These are phyloP conservation scores for Paraglomus occultum DNA, from an alignment of 192 early-diverging fungal species.

Conservation along the genomic window DNA sequence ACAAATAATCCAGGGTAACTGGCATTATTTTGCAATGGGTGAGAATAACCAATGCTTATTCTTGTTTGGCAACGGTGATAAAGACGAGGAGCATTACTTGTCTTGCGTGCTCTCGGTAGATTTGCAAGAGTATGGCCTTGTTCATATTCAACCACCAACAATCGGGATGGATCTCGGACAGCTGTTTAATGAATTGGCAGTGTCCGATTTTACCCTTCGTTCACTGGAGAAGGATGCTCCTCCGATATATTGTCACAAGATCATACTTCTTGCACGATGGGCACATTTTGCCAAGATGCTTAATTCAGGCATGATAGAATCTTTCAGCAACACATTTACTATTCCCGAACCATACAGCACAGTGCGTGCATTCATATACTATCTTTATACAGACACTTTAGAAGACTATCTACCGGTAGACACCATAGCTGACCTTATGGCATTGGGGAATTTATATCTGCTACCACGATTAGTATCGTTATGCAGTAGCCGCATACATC, in stretches of 20 bases:
- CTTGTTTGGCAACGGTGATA: constrained; percentile 54
- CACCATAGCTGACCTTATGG: constrained; percentile 51
- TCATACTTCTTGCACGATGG: constrained; percentile 64
- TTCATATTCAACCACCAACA: constrained; percentile 46
- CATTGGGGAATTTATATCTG: constrained; percentile 60
- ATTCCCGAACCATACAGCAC: constrained; percentile 53
- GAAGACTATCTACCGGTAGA: constrained; percentile 36
- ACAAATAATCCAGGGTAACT: constrained; percentile 37
- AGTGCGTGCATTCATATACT: constrained; percentile 53
- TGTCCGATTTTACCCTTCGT: constrained; percentile 49
- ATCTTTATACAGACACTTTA: constrained; percentile 58
- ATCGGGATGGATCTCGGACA: constrained; percentile 49
- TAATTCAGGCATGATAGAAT: constrained; percentile 56
- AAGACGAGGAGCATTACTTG: constrained; percentile 61
- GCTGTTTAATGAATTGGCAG: constrained; percentile 43
- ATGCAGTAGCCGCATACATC: constrained; percentile 47
- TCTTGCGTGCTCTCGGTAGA: constrained; percentile 52
- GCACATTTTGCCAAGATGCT: constrained; percentile 56
- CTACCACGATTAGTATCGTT: constrained; percentile 52
- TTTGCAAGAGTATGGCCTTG: constrained; percentile 55
- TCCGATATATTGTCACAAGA: constrained; percentile 52
- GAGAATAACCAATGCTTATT: constrained; percentile 47
- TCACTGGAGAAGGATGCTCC: constrained; percentile 40
- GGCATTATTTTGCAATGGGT: constrained; percentile 64
- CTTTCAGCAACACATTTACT: constrained; percentile 40